These are phyloP conservation scores for Porcisia deanei DNA, from an alignment of 208 protist species.

Conservation along the genomic window DNA sequence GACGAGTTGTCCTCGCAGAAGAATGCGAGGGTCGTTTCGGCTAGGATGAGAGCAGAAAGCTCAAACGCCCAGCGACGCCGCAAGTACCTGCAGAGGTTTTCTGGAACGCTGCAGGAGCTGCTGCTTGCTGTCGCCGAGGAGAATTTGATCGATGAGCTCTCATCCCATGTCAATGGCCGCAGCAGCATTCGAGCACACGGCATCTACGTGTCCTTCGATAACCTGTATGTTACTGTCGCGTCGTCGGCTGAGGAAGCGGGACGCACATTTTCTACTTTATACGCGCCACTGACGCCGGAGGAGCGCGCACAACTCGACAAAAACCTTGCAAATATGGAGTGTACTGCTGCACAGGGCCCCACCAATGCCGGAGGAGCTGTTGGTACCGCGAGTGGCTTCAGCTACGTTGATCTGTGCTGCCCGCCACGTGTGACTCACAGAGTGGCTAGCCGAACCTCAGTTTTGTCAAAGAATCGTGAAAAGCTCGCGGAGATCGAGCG, in stretches of 20 bases:
- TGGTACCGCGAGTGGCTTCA: not conserved
- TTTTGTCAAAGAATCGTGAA: not conserved
- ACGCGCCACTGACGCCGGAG: not conserved
- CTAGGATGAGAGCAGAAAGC: not conserved
- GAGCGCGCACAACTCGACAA: not conserved
- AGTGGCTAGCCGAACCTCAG: not conserved
- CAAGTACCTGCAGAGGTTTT: not conserved
- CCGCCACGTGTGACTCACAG: not conserved
- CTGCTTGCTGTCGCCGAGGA: not conserved
- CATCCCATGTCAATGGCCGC: not conserved
- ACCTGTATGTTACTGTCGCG: conserved; percentile 28
- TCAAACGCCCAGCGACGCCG: not conserved
- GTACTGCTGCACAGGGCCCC: not conserved
- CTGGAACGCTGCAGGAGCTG: not conserved
- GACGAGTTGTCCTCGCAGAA: not conserved
- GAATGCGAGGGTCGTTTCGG: not conserved
- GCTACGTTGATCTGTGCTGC: not conserved
- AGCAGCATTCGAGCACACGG: conserved; percentile 21
- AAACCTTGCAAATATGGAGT: not conserved
- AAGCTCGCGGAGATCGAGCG: conserved; percentile 12
- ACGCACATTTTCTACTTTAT: conserved; percentile 15
- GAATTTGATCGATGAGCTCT: conserved; percentile 1
- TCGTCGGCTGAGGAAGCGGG: conserved; percentile 32
- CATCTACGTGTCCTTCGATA: conserved; percentile 38
- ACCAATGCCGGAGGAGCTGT: not conserved